A percentile compares a stretch with the other conserved stretches of the same genome.
Conservation (phyloP, 2,329 filamentous ascomycete species). For the Aspergillus uvarum region DNA sequence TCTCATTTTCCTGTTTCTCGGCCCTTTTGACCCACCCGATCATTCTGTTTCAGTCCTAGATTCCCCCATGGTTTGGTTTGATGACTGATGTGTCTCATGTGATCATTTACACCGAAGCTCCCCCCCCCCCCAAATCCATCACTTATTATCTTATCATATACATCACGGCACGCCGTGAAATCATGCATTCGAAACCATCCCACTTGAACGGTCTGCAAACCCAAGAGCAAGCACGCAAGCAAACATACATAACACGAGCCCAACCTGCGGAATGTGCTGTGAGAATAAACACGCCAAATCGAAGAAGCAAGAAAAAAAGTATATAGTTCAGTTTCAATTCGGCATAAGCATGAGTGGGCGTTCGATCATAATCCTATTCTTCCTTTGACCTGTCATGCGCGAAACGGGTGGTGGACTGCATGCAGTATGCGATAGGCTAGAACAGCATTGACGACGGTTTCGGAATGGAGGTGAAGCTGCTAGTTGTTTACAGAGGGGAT, state of each 20-base stretch:
- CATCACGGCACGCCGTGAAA: not conserved
- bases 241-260: not conserved
- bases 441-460: not conserved
- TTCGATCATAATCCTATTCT: not conserved
- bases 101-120: slow-evolving; percentile 16
- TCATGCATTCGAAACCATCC: not conserved
- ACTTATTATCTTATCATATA: slow-evolving; percentile 5
- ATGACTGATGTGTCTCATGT: slow-evolving; percentile 26
- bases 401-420: not conserved
- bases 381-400: not conserved
- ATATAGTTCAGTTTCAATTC: not conserved
- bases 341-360: not conserved
- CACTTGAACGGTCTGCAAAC: not conserved
- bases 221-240: not conserved
- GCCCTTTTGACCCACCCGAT: slow-evolving; percentile 8
- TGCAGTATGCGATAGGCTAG: not conserved
- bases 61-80: slow-evolving; percentile 30
- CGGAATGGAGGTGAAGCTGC: not conserved
- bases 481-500: too few species aligned
- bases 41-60: slow-evolving; percentile 21
- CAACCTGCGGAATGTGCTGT: not conserved
- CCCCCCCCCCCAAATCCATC: slow-evolving; percentile 3
- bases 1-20: slow-evolving; percentile 9
- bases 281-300: not conserved
- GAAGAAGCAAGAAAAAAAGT: not conserved